These are phyloP conservation scores for Blastobotrys elegans DNA, from an alignment of 1,139 yeast genomes.

Conservation along the genomic window DNA sequence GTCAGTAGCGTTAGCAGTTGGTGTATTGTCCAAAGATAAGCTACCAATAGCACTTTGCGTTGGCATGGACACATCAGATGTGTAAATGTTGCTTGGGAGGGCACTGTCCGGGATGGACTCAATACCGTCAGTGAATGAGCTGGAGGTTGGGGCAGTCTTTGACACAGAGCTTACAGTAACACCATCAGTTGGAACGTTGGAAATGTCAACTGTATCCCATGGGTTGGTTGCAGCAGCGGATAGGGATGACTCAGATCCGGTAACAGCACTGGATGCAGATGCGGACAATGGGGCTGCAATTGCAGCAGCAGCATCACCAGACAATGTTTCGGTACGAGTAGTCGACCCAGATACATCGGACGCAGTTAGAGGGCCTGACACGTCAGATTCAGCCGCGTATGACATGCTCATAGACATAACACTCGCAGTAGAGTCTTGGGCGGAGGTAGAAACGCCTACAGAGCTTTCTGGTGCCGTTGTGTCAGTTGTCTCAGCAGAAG, in stretches of 20 bases:
- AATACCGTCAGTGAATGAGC: neutral
- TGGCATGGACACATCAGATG: conserved; percentile 1
- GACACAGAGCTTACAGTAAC: neutral
- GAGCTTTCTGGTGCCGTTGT: no score
- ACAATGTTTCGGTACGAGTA: neutral
- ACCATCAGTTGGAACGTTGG: conserved; percentile 1
- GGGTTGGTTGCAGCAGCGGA: neutral
- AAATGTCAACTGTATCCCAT: neutral
- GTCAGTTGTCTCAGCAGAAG: neutral
- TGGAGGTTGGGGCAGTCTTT: neutral
- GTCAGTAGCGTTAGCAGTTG: neutral
- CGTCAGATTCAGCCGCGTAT: no score
- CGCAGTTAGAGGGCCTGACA: no score
- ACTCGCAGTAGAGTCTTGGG: no score
- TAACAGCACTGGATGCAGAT: neutral
- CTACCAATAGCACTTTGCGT: neutral
- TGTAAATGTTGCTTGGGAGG: conserved; percentile 1
- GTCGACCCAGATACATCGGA: no score
- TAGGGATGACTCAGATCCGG: neutral
- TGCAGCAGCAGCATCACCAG: neutral
- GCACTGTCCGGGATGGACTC: conserved; percentile 8
- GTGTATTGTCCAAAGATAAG: neutral
- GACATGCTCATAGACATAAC: no score
- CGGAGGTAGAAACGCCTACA: no score
- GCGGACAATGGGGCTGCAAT: neutral